phyloP scores from a whole-genome alignment of 1,139 yeast species.

The Candida frijolesensis region DNA sequence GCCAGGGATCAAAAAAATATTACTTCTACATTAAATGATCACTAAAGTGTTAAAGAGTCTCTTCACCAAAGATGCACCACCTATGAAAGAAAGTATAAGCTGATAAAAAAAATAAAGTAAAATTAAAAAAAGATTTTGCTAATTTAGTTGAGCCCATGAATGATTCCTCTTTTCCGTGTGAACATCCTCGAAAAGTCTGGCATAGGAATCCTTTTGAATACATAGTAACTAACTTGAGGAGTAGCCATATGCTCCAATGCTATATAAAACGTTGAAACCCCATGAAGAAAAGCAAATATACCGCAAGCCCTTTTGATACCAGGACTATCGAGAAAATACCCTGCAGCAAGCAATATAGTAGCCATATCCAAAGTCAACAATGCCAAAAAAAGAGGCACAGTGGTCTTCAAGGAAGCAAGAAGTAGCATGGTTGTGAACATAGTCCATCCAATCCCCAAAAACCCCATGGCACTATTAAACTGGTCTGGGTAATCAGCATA shows the following conservation, averaged over 20 bases:
- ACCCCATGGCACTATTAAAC: slow-evolving; percentile 41
- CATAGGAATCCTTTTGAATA: neutral
- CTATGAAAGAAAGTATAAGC: no score
- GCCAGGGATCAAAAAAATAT: no score
- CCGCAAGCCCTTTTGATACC: neutral
- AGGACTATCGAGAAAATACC: neutral
- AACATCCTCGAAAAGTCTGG: neutral
- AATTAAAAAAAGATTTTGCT: no score
- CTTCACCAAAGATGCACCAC: no score
- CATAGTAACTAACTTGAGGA: neutral
- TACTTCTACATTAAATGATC: no score
- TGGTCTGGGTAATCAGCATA: slow-evolving; percentile 39
- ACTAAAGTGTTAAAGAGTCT: no score
- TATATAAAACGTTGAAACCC: neutral
- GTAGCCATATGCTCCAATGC: neutral
- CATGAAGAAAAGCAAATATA: neutral
- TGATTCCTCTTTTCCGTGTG: neutral
- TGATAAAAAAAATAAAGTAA: no score
- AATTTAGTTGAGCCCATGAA: no score
- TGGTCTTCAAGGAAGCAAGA: slow-evolving; percentile 42
- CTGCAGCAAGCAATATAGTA: neutral
- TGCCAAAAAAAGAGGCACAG: neutral
- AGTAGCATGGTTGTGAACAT: slow-evolving; percentile 44
- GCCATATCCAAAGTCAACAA: neutral
- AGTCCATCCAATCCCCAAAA: slow-evolving; percentile 48